Evolutionary conservation across 805 yeast genomes (phyloP).

Genomic region (Wickerhamomyces xylosicus): DNA sequence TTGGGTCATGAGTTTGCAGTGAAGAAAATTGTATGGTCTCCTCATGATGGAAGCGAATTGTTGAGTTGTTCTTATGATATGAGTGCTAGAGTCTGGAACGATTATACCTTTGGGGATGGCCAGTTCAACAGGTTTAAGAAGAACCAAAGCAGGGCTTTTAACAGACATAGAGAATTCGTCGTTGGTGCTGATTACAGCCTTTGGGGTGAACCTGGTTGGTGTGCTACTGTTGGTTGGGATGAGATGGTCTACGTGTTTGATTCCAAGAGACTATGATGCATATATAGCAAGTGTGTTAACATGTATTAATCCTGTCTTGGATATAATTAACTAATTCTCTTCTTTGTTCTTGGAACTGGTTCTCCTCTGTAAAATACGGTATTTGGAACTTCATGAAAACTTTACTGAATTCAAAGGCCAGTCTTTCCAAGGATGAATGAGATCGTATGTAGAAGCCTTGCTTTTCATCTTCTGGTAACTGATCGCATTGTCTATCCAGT

Average conservation of each 20-base stretch:
- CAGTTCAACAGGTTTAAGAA: constrained; percentile 33
- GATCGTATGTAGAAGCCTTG: no score
- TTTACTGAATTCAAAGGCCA: no score
- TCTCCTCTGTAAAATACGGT: no score
- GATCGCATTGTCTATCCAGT: no score
- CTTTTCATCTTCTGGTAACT: no score
- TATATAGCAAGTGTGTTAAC: no score
- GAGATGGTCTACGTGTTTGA: constrained; percentile 91
- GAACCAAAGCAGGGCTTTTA: constrained; percentile 43
- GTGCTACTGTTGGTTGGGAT: constrained; percentile 93
- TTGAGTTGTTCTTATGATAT: constrained; percentile 83
- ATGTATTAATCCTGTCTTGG: no score
- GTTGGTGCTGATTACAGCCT: constrained; percentile 91
- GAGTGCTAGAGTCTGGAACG: constrained; percentile 85
- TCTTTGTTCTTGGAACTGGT: no score
- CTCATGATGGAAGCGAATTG: constrained; percentile 65
- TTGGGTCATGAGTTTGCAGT: constrained; percentile 88
- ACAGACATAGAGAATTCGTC: constrained; percentile 77
- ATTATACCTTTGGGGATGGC: constrained; percentile 52
- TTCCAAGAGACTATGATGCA: constrained; percentile 33
- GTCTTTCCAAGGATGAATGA: no score
- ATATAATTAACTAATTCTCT: no score
- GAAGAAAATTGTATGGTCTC: constrained; percentile 78
- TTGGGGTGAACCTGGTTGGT: constrained; percentile 97
- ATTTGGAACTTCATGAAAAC: no score